These are phyloP conservation scores for Phoma sp. DNA, from an alignment of 2,329 filamentous ascomycete genomes.

Conservation along the genomic window DNA sequence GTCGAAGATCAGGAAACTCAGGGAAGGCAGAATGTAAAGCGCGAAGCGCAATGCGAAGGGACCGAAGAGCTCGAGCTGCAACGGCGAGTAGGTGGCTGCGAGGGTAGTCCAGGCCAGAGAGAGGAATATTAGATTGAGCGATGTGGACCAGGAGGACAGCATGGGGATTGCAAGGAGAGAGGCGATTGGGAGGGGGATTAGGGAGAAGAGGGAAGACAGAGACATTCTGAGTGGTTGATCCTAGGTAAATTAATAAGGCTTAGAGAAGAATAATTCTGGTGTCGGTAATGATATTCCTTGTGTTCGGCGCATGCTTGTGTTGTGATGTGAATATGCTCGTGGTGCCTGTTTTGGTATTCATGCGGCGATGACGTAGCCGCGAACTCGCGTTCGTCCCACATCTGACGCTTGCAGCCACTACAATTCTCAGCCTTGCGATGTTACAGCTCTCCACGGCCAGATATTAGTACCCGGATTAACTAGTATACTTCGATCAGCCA, in stretches of 20 bases:
- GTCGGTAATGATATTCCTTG: too few species aligned
- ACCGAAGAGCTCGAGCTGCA: slow-evolving; percentile 77
- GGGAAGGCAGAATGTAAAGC: slow-evolving; percentile 76
- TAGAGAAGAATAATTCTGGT: too few species aligned
- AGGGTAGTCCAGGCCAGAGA: slow-evolving; percentile 90
- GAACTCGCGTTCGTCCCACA: neutral
- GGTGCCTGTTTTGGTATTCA: slow-evolving; percentile 20
- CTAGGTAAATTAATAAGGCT: too few species aligned
- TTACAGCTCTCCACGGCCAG: too few species aligned
- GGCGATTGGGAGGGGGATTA: slow-evolving; percentile 52
- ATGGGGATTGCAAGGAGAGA: slow-evolving; percentile 76
- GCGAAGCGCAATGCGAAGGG: slow-evolving; percentile 71
- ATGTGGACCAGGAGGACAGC: slow-evolving; percentile 77
- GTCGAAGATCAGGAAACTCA: slow-evolving; percentile 78
- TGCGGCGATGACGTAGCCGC: slow-evolving; percentile 15
- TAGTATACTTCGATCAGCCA: too few species aligned
- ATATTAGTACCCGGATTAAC: too few species aligned
- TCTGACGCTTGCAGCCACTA: slow-evolving; percentile 2
- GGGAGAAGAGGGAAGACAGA: slow-evolving; percentile 37
- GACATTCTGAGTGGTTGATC: too few species aligned
- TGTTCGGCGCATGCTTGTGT: slow-evolving; percentile 2
- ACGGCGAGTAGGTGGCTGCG: slow-evolving; percentile 75
- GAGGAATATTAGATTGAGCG: slow-evolving; percentile 85
- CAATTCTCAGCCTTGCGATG: neutral
- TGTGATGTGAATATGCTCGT: slow-evolving; percentile 1